Evolutionary conservation across 805 yeast genomes (phyloP).

Genomic region (Nakazawaea ambrosiae): DNA sequence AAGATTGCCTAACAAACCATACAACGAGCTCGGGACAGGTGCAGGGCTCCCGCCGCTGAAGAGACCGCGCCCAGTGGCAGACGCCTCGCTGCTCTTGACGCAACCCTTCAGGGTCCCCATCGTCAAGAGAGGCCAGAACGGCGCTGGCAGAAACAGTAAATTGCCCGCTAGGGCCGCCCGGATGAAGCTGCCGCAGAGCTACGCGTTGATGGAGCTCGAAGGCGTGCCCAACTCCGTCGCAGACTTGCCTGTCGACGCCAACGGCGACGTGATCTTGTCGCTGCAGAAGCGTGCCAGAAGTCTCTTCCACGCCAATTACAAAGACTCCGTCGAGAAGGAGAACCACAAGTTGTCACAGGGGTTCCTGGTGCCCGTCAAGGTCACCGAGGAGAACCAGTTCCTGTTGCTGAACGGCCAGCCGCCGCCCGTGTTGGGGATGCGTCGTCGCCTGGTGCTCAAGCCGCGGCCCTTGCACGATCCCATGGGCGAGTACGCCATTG

Average conservation of each 20-base stretch:
- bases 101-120: conserved; percentile 70
- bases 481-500: conserved; percentile 86
- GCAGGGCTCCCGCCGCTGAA: conserved; percentile 56
- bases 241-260: conserved; percentile 21
- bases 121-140: conserved; percentile 17
- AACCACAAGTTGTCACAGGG: conserved; percentile 28
- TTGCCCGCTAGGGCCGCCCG: conserved; percentile 20
- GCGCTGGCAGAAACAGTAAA: conserved; percentile 12
- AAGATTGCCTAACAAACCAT: conserved; percentile 33
- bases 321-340: conserved; percentile 30
- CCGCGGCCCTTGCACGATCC: conserved; percentile 97
- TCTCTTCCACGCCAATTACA: conserved; percentile 45
- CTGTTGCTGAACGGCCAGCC: conserved; percentile 28
- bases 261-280: conserved; percentile 17
- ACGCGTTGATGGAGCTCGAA: conserved; percentile 29
- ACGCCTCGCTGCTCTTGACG: conserved; percentile 44
- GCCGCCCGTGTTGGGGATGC: conserved; percentile 83
- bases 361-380: conserved; percentile 58
- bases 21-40: conserved; percentile 55
- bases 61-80: conserved; percentile 46
- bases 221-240: conserved; percentile 24
- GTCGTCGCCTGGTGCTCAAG: conserved; percentile 58
- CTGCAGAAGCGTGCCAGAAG: conserved; percentile 45
- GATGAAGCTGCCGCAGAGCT: conserved; percentile 29
- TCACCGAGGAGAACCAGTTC: conserved; percentile 27